Conservation (phyloP, 768 basidiomycete species). For the Cantharellus cinnabarinus region DNA sequence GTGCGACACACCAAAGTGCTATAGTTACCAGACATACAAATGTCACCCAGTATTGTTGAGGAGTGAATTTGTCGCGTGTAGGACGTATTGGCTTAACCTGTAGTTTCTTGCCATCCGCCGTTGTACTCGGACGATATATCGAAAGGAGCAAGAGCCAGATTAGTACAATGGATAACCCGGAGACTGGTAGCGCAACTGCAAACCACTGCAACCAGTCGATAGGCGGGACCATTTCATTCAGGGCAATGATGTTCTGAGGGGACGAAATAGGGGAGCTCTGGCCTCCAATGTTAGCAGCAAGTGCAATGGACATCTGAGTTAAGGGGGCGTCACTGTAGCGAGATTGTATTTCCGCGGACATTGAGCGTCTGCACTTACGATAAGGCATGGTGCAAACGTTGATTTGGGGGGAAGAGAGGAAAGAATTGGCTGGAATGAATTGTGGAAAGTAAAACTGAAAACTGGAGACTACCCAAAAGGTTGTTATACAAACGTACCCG, state of each 20-base stretch:
- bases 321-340: not conserved
- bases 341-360: not conserved
- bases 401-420: conserved; percentile 76
- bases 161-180: conserved; percentile 59
- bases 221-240: conserved; percentile 65
- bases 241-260: conserved; percentile 89
- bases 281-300: conserved; percentile 96
- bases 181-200: conserved; percentile 79
- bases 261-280: conserved; percentile 96
- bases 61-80: conserved; percentile 58
- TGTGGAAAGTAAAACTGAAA: conserved; percentile 6
- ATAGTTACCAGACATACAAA: conserved; percentile 74
- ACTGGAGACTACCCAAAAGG: not conserved
- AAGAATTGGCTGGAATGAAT: conserved; percentile 55
- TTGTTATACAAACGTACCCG: conserved; percentile 30
- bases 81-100: conserved; percentile 72
- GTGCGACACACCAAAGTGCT: conserved; percentile 73
- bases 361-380: conserved; percentile 34
- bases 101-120: conserved; percentile 55
- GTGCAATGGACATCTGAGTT: conserved; percentile 76
- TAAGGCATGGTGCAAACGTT: conserved; percentile 72
- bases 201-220: conserved; percentile 91
- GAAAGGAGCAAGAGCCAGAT: conserved; percentile 83
- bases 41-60: conserved; percentile 79
- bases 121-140: conserved; percentile 54